Base-by-base conservation (phyloP, 805 yeast genomes). In the Candida koratica region DNA sequence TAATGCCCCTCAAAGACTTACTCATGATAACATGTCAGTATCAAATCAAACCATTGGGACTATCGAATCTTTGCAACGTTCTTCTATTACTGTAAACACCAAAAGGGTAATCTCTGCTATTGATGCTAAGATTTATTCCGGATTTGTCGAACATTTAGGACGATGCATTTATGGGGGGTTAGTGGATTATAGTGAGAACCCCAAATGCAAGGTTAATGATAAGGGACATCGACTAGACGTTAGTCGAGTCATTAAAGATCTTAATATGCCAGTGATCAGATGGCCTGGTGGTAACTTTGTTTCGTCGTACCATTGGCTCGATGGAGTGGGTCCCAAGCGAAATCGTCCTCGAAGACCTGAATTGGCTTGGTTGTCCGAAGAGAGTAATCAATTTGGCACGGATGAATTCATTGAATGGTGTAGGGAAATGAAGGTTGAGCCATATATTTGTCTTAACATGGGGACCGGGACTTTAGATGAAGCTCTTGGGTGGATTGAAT, bases 241-340 rank as follows among this genome's bases (percentile, higher is more conserved):
- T 14, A 39, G 48, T 10, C 33, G 54, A 16, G 61, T 61, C 4
- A 47, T 59, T 24, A 50, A 49, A 38, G 59, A 49, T 18, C 46
- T 59, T 18, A 42, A 57, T 20, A 49, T 58, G 55, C 63, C 64
- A 9, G 58, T 55, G 5, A 53, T 58, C 9, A 47, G 64, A 35
- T 58, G 60, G 53, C 64, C 64, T 22, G 64, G 64, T 11, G 64
- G 64, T 10, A 58, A 58, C 36, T 58, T 58, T 42, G 62, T 56
- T 15, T 49, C 58, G 3, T 48, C 60, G 4, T 58, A 58, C 32
- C 64, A 58, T 31, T 58, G 64, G 64, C 33, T 45, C 15, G 64
- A 58, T 33, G 64, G 57, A 4, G 53, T 58, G 18, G 64, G 64
- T 2, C 62, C 63, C 6, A 44, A 44, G 26, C 53, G 51, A 17